Evolutionary conservation across 352 stramenopile genomes (phyloP).

Genomic region (Globisporangium yorkense): DNA sequence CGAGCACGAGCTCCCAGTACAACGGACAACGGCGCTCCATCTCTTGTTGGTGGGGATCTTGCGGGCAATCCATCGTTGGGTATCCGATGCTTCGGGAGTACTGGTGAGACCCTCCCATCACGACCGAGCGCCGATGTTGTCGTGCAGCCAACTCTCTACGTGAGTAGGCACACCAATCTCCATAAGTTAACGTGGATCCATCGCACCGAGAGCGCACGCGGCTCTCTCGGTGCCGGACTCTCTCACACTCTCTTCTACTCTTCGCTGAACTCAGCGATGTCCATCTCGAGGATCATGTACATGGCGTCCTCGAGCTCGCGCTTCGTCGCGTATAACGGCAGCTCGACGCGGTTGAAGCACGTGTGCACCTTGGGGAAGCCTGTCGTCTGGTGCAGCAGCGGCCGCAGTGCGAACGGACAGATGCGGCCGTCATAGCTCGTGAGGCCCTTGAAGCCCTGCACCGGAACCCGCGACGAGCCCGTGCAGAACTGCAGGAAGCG

Average conservation of each 20-base stretch:
- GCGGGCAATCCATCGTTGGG: no score
- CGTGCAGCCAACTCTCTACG: neutral
- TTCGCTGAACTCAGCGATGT: conserved; percentile 92
- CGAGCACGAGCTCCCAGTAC: neutral
- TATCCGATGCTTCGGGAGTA: neutral
- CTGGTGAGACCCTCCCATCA: neutral
- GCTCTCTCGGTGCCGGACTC: neutral
- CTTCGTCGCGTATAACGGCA: conserved; percentile 79
- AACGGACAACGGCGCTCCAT: neutral
- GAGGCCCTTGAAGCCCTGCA: conserved; percentile 79
- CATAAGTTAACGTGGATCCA: neutral
- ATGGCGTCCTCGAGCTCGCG: conserved; percentile 92
- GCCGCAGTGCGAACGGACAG: conserved; percentile 62
- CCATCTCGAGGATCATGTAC: conserved; percentile 94
- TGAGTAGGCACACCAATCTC: neutral
- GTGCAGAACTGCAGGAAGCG: conserved; percentile 85
- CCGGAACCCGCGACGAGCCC: conserved; percentile 75
- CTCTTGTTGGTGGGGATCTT: no score
- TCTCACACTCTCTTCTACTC: conserved; percentile 24
- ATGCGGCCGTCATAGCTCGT: conserved; percentile 83
- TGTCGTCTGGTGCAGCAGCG: conserved; percentile 47
- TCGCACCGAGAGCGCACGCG: neutral
- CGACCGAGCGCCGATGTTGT: neutral
- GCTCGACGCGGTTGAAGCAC: conserved; percentile 81
- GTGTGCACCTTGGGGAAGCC: conserved; percentile 77